These are phyloP conservation scores for Citrus sinensis DNA, from an alignment of 345 rosid species.

Conservation along the genomic window DNA sequence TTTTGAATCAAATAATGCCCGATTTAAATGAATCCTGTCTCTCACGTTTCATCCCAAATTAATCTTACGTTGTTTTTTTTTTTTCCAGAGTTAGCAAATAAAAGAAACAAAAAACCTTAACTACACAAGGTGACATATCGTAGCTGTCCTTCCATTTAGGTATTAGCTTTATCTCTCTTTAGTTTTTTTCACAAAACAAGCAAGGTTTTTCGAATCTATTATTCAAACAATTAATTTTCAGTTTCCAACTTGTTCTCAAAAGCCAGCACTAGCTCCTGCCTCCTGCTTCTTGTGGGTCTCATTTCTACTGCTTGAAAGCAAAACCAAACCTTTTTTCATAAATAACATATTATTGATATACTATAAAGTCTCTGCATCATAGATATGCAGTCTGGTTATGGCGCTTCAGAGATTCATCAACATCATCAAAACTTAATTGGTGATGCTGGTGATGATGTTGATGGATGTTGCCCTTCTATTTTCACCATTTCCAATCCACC, in stretches of 20 bases:
- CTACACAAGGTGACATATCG: not conserved
- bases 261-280: not conserved
- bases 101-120: constrained; percentile 1
- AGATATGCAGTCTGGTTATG: constrained; percentile 24
- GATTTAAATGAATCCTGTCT: not conserved
- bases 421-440: constrained; percentile 11
- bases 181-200: not conserved
- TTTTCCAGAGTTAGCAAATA: not conserved
- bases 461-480: constrained; percentile 14
- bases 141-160: not conserved
- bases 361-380: not conserved
- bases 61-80: too few relatives aligned
- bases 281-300: not conserved
- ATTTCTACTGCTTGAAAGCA: too few relatives aligned
- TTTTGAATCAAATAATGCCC: not conserved
- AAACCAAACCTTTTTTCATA: not conserved
- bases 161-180: constrained; percentile 1
- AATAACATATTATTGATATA: not conserved
- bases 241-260: not conserved
- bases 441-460: not conserved
- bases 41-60: not conserved
- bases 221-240: not conserved
- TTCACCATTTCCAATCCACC: constrained; percentile 22
- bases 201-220: not conserved
- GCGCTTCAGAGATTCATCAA: constrained; percentile 7